A percentile compares a stretch with the other conserved stretches of the same genome.
These are phyloP conservation scores for Tilletia indica DNA, from an alignment of 1,284 basidiomycete species.

Conservation along the genomic window DNA sequence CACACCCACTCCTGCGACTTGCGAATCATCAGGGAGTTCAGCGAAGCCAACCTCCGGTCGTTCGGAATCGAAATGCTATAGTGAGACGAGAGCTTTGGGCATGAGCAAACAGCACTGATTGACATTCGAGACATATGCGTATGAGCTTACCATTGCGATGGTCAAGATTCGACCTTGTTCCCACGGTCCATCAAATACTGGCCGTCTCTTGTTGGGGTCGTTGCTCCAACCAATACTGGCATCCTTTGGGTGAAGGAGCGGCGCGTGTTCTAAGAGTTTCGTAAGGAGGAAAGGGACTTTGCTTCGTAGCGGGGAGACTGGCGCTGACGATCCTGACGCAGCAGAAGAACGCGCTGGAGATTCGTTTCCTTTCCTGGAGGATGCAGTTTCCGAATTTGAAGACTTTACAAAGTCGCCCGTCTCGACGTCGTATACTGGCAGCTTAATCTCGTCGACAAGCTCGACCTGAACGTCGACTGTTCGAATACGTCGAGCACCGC, in stretches of 20 bases:
- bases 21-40: constrained; percentile 32
- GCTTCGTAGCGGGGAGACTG: constrained; percentile 12
- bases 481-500: background rate
- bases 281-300: constrained; percentile 26
- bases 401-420: constrained; percentile 26
- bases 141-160: constrained; percentile 20
- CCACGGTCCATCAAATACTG: background rate
- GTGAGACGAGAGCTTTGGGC: background rate
- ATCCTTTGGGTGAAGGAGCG: constrained; percentile 49
- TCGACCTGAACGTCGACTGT: constrained; percentile 30
- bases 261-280: constrained; percentile 39
- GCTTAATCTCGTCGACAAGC: constrained; percentile 23
- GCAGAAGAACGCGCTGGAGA: background rate
- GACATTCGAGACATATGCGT: constrained; percentile 15
- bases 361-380: background rate
- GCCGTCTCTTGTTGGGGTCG: constrained; percentile 11
- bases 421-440: constrained; percentile 18
- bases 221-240: constrained; percentile 28
- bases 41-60: constrained; percentile 49
- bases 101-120: background rate
- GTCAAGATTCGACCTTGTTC: background rate
- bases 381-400: constrained; percentile 13
- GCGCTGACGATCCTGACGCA: constrained; percentile 37
- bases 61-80: constrained; percentile 29
- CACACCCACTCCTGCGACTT: constrained; percentile 37